These are phyloP conservation scores for Turritis glabra DNA, from an alignment of 345 rosid genomes.

Conservation along the genomic window DNA sequence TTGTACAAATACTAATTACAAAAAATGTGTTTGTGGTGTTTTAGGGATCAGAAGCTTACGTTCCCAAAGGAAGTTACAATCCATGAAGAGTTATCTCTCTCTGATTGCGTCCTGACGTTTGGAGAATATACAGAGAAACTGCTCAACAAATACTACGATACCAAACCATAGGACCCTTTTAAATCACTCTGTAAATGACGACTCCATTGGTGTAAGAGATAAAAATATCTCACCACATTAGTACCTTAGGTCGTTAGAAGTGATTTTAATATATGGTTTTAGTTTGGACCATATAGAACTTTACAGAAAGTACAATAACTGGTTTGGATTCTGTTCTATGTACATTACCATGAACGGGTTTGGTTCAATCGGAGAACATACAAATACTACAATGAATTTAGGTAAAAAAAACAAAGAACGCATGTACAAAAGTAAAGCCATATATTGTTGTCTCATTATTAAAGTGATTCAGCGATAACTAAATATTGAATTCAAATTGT, in stretches of 20 bases:
- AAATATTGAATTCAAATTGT: too few species aligned
- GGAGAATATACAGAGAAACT: conserved; percentile 85
- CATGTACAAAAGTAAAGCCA: not conserved
- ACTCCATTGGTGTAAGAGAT: not conserved
- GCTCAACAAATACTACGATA: conserved; percentile 71
- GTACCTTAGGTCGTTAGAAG: not conserved
- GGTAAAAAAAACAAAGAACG: not conserved
- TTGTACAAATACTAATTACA: not conserved
- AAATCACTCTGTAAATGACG: conserved; percentile 1
- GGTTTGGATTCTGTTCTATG: not conserved
- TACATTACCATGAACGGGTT: not conserved
- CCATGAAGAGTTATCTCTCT: conserved; percentile 60
- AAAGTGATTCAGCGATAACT: not conserved
- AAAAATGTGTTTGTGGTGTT: conserved; percentile 2
- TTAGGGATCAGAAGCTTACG: conserved; percentile 77
- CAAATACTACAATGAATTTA: not conserved
- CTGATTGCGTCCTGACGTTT: conserved; percentile 57
- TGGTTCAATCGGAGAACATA: not conserved
- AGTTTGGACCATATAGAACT: not conserved
- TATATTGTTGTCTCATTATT: not conserved
- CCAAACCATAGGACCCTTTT: conserved; percentile 38
- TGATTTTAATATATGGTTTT: not conserved
- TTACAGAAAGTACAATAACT: not conserved
- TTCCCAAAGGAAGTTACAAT: conserved; percentile 61
- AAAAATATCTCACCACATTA: not conserved